Evolutionary conservation across 257 asterid genomes (phyloP).

Genomic region (Solanum bulbocastanum): DNA sequence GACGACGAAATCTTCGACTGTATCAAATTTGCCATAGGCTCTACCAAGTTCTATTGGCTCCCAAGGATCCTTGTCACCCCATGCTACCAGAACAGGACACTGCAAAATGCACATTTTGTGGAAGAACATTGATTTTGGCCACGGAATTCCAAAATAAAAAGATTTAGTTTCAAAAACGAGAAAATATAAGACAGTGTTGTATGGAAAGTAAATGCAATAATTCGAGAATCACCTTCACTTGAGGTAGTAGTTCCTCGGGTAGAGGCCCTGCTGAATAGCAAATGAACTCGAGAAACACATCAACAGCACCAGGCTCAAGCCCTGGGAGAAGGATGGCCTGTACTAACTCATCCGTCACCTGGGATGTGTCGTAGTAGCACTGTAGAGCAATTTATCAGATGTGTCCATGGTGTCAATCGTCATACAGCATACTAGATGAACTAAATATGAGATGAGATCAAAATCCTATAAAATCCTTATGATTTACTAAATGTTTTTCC

Average conservation of each 20-base stretch:
- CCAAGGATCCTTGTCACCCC: constrained; percentile 99
- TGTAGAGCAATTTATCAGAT: constrained; percentile 15
- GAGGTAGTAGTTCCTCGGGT: constrained; percentile 89
- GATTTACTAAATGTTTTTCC: neutral
- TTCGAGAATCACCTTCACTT: constrained; percentile 48
- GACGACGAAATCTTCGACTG: constrained; percentile 72
- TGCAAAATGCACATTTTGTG: constrained; percentile 4
- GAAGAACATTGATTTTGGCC: neutral
- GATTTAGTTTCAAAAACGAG: neutral
- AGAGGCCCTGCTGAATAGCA: constrained; percentile 96
- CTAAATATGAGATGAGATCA: neutral
- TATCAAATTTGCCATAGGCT: constrained; percentile 53
- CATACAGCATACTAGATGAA: neutral
- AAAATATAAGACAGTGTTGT: neutral
- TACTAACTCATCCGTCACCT: constrained; percentile 91
- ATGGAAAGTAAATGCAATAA: neutral
- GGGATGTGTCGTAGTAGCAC: constrained; percentile 87
- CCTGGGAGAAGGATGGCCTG: constrained; percentile 80
- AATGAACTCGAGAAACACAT: constrained; percentile 94
- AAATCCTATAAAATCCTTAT: neutral
- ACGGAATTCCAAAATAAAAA: neutral
- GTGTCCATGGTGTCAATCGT: neutral
- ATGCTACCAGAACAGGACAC: constrained; percentile 88
- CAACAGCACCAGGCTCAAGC: constrained; percentile 83
- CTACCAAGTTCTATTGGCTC: constrained; percentile 86